These are phyloP conservation scores for Aureobasidium sp. DNA, from an alignment of 2,329 filamentous ascomycete species.

Conservation along the genomic window DNA sequence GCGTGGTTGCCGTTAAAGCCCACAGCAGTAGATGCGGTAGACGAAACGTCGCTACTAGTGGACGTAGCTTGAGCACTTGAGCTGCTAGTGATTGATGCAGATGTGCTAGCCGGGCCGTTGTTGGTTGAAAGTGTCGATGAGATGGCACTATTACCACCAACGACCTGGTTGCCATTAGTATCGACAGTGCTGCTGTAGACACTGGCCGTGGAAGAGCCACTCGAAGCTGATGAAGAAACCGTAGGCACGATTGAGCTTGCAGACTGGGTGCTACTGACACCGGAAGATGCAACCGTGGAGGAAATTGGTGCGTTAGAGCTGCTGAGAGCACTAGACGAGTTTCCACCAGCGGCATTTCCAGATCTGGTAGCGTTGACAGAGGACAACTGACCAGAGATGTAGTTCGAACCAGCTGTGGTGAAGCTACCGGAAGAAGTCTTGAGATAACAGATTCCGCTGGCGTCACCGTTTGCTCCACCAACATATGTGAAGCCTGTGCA, in stretches of 20 bases:
- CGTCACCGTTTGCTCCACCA: conserved; percentile 7
- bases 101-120: background rate
- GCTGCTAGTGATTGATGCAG: background rate
- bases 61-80: background rate
- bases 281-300: background rate
- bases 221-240: background rate
- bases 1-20: too few species aligned
- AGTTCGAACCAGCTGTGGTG: conserved; percentile 8
- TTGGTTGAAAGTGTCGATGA: background rate
- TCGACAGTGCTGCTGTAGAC: background rate
- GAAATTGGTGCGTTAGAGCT: background rate
- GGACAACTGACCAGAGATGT: conserved; percentile 8
- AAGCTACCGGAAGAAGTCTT: conserved; percentile 13
- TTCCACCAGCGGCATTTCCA: background rate
- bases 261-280: background rate
- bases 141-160: too few species aligned
- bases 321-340: background rate
- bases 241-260: background rate
- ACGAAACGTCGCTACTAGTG: background rate
- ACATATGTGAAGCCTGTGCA: conserved; percentile 16
- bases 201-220: background rate
- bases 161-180: background rate
- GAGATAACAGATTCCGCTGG: conserved; percentile 11
- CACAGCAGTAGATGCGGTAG: background rate
- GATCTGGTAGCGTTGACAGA: background rate